Conservation (phyloP, 106 monocot genomes). For the Triglochin maritima region DNA sequence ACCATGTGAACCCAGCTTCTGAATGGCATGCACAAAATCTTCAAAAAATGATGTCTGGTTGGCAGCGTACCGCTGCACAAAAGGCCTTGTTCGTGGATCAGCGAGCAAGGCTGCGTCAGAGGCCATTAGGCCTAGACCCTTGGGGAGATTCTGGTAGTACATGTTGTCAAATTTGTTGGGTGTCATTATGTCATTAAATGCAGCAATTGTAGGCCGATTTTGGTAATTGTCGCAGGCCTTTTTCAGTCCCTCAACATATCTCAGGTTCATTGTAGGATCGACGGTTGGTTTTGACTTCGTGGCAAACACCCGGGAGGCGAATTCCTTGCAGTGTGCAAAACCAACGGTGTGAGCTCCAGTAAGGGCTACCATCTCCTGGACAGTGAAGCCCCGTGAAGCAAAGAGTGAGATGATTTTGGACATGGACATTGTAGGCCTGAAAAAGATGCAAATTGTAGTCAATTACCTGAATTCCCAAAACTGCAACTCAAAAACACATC, state of each 20-base stretch:
- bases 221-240: constrained; percentile 9
- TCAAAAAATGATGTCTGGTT: constrained; percentile 18
- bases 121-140: constrained; percentile 14
- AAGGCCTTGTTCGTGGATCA: constrained; percentile 9
- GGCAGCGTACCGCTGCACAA: constrained; percentile 12
- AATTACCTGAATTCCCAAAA: no score
- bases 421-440: constrained; percentile 6
- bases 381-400: constrained; percentile 10
- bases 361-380: constrained; percentile 19
- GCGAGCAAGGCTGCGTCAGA: constrained; percentile 10
- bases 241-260: constrained; percentile 3
- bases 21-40: constrained; percentile 15
- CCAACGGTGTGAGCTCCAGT: constrained; percentile 25
- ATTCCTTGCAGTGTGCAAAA: constrained; percentile 26
- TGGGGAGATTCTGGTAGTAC: constrained; percentile 15
- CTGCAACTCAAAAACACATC: no score
- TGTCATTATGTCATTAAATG: constrained; percentile 18
- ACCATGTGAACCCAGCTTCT: constrained; percentile 14
- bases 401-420: constrained; percentile 13
- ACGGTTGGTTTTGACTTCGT: not conserved
- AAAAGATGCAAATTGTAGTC: no score
- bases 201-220: constrained; percentile 6
- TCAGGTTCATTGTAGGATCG: constrained; percentile 16
- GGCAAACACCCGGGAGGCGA: constrained; percentile 11
- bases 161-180: constrained; percentile 25